Conservation (phyloP, 75 land plant genomes). For the Pinus tabuliformis region DNA sequence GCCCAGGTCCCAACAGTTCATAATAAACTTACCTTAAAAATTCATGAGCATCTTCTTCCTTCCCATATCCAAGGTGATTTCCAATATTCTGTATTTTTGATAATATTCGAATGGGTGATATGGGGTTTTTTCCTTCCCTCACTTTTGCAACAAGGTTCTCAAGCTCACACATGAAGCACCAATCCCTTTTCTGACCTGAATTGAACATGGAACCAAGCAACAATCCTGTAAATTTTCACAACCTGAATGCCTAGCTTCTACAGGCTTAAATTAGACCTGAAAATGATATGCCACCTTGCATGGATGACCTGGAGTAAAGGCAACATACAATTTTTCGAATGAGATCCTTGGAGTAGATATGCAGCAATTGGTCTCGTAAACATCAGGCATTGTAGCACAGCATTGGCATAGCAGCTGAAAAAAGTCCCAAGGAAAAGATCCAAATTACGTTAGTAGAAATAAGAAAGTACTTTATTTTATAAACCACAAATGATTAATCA, state of each 20-base stretch:
- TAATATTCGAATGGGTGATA: conserved; percentile 57
- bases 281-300: neutral
- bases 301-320: neutral
- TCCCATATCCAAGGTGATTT: conserved; percentile 71
- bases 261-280: neutral
- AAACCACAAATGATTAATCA: neutral
- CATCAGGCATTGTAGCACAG: conserved; percentile 82
- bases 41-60: conserved; percentile 97
- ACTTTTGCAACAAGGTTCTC: conserved; percentile 46
- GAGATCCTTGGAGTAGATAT: conserved; percentile 68
- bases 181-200: conserved; percentile 48
- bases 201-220: neutral
- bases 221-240: conserved; percentile 5
- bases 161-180: conserved; percentile 96
- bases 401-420: conserved; percentile 98
- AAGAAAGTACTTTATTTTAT: neutral
- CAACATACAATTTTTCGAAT: conserved; percentile 50
- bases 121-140: conserved; percentile 41
- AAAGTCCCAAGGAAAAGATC: conserved; percentile 7
- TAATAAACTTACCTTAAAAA: conserved; percentile 65
- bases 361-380: conserved; percentile 76
- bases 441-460: neutral
- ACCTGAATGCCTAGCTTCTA: neutral
- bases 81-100: conserved; percentile 66
- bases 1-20: neutral